Base-by-base conservation (phyloP, 2,329 filamentous ascomycete genomes). In the Ceratocystis ficicola region DNA sequence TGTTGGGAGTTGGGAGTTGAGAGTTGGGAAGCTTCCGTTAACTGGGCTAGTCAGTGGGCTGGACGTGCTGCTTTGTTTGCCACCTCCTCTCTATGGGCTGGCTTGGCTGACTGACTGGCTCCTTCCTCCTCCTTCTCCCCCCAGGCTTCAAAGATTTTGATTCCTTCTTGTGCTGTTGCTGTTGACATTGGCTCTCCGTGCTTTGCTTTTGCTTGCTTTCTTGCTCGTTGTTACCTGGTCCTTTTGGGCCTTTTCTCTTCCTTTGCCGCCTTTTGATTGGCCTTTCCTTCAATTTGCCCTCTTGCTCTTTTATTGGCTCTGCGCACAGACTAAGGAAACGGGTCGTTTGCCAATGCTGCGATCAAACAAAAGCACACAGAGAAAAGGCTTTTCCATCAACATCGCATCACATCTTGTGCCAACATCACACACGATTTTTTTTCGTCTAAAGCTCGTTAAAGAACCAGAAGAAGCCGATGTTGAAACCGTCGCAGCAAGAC, bases 401-500 rank as follows among this genome's bases (percentile, higher is more conserved):
- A 52, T 52, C 22, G 22, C 48, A 52, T 52, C 48, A 17, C 48
- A 52, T 52, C 48, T 52, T 52, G 48, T 52, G 48, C 22, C 48
- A 52, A 52, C 48, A 52, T 52, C 48, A 52, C 48, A 52, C 48
- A 52, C 48, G 25, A 22, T 12, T 25, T 25, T 5, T 25, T 52
- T 52, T 52, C 48, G 48, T 52, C 48, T 52, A 52, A 52, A 28
- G 48, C 48, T 52, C 48, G 48, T 52, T 52, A 52, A 52, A 52
- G 48, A 25, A 25, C 48, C 22, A 28, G 20, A 15, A 52, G 22
- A 52, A 12, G 20, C 25, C 48, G 48, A 25, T 15, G 36, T 25
- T 28, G 20, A 25, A 52, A 52, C 12, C 48, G 15, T 25, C 28
- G 48, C 25, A 25, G 48, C 48, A 52, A 22, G 22, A 28, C 6